Evolutionary conservation across 257 asterid genomes (phyloP), one percentile per base, ranked within the genome.

Genomic region (Thymus quinquecostatus): DNA sequence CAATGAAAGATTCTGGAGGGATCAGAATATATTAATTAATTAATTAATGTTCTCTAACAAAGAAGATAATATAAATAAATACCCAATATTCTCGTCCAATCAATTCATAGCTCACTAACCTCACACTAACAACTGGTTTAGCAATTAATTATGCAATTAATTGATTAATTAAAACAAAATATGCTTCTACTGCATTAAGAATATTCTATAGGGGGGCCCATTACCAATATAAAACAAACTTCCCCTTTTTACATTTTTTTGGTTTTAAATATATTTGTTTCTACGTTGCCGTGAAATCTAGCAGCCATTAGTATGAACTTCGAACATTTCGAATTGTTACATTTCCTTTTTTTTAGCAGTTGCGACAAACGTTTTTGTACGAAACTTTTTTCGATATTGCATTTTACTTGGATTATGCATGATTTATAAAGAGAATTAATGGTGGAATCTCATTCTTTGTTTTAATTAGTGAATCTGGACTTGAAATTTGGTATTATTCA

Each of bases 1-100:
- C 63, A 66, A 70, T 44, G 63, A 51, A 80, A 81, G 88, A 85
- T 87, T 81, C 88, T 71, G 28, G 54, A 74, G 82, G 78, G 68
- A 81, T 76, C 74, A 50, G 71, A 78, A 72, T 76, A 86, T 82
- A 59, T 67, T 66, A 75, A 38, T 69, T 45, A 78, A 72, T 76
- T 84, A 81, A 59, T 67, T 66, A 75, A 38, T 69, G 40, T 61
- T 57, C 73, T 66, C 62, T 70, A 66, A 48, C 51, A 71, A 8
- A 61, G 30, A 80, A 74, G 82, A 83, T 82, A 77, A 79, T 74
- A 68, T 78, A 72, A 71, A 66, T 21, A 76, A 73, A 49, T 13
- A 44, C 4, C n/a, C 83, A 78, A 77, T 82, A 68, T 80, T 57
- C 84, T 55, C 68, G 68, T 12, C 85, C 81, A 79, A 78, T 77